Percentiles rank a stretch among this genome's conserved stretches.
These are phyloP conservation scores for Prunus fruticosa DNA, from an alignment of 306 rosid species.

Conservation along the genomic window DNA sequence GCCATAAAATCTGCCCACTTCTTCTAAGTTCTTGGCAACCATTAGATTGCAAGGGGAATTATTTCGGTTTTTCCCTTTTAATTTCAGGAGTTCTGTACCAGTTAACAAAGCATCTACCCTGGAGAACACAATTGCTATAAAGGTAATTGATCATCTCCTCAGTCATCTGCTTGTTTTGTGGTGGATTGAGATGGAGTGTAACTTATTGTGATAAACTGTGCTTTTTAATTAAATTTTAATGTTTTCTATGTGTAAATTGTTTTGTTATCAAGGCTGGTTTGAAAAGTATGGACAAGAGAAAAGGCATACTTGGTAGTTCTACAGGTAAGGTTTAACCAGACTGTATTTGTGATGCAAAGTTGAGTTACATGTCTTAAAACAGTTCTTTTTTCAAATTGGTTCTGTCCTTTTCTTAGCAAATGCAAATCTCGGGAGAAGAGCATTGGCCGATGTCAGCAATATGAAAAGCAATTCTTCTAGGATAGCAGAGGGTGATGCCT, in stretches of 20 bases:
- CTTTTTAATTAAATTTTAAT: neutral
- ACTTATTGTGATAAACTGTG: neutral
- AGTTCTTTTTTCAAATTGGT: slow-evolving; percentile 1
- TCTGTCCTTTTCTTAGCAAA: slow-evolving; percentile 38
- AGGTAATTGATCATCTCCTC: slow-evolving; percentile 44
- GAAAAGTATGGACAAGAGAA: slow-evolving; percentile 43
- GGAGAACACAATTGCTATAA: slow-evolving; percentile 26
- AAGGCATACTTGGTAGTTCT: slow-evolving; percentile 32
- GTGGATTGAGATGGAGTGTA: slow-evolving; percentile 11
- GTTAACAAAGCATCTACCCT: slow-evolving; percentile 34
- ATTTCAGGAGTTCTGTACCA: slow-evolving; percentile 32
- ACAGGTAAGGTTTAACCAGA: slow-evolving; percentile 47
- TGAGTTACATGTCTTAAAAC: neutral
- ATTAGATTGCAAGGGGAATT: neutral
- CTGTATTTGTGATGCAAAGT: neutral
- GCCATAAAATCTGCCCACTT: neutral
- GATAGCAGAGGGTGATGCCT: slow-evolving; percentile 31
- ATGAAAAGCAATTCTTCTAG: slow-evolving; percentile 37
- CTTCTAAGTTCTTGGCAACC: neutral
- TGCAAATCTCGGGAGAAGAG: slow-evolving; percentile 45
- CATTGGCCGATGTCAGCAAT: slow-evolving; percentile 83
- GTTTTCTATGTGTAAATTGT: slow-evolving; percentile 13
- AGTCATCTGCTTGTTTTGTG: neutral
- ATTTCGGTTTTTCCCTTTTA: neutral
- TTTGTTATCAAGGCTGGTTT: slow-evolving; percentile 45